A percentile compares a stretch with the other conserved stretches of the same genome.
Evolutionary conservation across 192 early-diverging fungal species (phyloP).

Genomic region (Coemansia furcata): DNA sequence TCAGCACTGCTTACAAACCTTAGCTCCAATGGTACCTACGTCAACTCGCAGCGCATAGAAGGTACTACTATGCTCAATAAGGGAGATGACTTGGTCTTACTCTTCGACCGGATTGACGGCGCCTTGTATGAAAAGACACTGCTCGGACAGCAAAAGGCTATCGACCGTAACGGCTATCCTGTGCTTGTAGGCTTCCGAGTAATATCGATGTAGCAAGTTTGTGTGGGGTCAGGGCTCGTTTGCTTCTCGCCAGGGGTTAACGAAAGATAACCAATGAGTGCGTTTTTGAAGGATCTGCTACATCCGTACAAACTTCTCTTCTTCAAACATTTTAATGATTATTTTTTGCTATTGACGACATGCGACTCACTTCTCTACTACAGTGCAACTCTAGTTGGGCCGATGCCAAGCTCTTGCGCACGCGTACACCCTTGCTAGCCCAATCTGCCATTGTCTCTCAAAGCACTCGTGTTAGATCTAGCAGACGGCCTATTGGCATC

Average conservation of each 20-base stretch:
- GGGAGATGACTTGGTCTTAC: constrained; percentile 36
- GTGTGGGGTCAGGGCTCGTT: not conserved
- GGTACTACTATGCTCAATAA: constrained; percentile 8
- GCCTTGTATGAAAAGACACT: constrained; percentile 1
- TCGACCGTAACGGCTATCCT: constrained; percentile 31
- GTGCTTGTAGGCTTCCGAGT: constrained; percentile 41
- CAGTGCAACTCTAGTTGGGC: not conserved
- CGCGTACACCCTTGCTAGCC: not conserved
- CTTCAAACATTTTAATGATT: not conserved
- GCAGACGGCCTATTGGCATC: not conserved
- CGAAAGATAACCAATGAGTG: no score
- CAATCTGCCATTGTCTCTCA: not conserved
- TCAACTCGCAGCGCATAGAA: constrained; percentile 27
- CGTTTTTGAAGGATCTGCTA: no score
- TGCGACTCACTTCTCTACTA: not conserved
- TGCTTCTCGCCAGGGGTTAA: not conserved
- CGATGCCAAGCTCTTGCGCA: not conserved
- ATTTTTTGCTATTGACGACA: not conserved
- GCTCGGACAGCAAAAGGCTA: constrained; percentile 22
- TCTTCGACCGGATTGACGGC: constrained; percentile 24
- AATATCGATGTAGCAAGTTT: no score
- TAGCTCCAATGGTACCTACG: constrained; percentile 43
- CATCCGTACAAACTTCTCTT: not conserved
- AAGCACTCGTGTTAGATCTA: not conserved
- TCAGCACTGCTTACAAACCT: constrained; percentile 20